phyloP scores from a whole-genome alignment of 83 land plant genomes.

The Picea abies region DNA sequence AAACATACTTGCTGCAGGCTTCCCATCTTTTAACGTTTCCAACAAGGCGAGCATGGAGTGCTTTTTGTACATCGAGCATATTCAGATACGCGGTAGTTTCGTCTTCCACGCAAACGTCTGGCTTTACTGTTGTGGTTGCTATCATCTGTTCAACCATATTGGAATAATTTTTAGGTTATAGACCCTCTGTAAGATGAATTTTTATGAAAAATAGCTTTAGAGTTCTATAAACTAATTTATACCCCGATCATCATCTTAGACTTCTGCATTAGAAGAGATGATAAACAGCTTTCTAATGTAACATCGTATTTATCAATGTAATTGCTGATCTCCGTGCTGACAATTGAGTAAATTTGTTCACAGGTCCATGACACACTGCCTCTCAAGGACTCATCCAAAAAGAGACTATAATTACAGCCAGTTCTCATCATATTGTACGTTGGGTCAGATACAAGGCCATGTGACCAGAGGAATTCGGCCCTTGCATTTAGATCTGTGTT shows the following conservation, averaged over 20 bases:
- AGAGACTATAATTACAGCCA: constrained; percentile 8
- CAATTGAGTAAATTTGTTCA: constrained; percentile 53
- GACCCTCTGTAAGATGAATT: too few species aligned
- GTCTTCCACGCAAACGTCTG: constrained; percentile 16
- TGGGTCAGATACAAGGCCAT: constrained; percentile 19
- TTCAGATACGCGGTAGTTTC: constrained; percentile 4
- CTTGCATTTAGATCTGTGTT: constrained; percentile 11
- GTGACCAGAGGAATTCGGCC: constrained; percentile 22
- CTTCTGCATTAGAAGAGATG: constrained; percentile 58
- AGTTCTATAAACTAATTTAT: too few species aligned
- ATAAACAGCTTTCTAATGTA: constrained; percentile 79
- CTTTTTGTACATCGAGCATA: constrained; percentile 9
- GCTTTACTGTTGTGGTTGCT: neutral
- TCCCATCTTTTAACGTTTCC: neutral
- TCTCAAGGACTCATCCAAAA: constrained; percentile 31
- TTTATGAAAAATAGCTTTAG: too few species aligned
- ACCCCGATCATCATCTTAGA: constrained; percentile 32
- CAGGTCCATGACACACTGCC: constrained; percentile 55
- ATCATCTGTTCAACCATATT: too few species aligned
- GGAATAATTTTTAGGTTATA: too few species aligned
- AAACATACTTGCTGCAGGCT: constrained; percentile 15
- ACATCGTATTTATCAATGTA: constrained; percentile 75
- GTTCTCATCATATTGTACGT: constrained; percentile 12
- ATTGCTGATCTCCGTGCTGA: constrained; percentile 58
- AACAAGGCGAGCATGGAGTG: constrained; percentile 9